Evolutionary conservation across 192 early-diverging fungal genomes (phyloP).

Genomic region (Fimicolochytrium jonesii): DNA sequence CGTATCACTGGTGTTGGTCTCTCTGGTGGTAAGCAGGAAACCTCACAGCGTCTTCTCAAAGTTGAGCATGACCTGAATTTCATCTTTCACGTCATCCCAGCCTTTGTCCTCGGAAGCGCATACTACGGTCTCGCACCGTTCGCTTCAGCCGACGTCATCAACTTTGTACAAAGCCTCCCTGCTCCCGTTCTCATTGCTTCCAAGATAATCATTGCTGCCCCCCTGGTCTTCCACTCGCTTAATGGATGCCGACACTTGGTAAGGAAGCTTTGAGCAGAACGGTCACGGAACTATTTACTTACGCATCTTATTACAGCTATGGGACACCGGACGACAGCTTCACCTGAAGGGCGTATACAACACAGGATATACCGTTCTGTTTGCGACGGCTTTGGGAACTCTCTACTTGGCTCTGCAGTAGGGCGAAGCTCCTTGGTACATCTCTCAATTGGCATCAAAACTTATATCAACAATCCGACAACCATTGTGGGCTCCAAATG

Average conservation of each 20-base stretch:
- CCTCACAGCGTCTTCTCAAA: neutral
- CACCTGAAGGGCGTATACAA: slow-evolving; percentile 75
- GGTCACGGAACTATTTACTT: neutral
- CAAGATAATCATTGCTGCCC: slow-evolving; percentile 68
- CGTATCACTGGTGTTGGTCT: slow-evolving; percentile 69
- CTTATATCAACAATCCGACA: too few relatives aligned
- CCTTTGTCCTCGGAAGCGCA: slow-evolving; percentile 34
- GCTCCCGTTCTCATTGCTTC: slow-evolving; percentile 58
- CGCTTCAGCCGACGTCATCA: slow-evolving; percentile 62
- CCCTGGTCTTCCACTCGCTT: slow-evolving; percentile 78
- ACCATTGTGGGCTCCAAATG: too few relatives aligned
- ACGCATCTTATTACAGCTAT: slow-evolving; percentile 44
- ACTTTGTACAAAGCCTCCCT: slow-evolving; percentile 65
- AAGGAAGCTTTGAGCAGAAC: slow-evolving; percentile 10
- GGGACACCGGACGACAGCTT: slow-evolving; percentile 74
- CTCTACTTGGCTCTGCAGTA: slow-evolving; percentile 17
- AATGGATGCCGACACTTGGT: slow-evolving; percentile 89
- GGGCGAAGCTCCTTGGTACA: neutral
- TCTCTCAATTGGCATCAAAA: neutral
- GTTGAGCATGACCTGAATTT: too few relatives aligned
- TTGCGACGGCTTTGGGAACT: slow-evolving; percentile 47
- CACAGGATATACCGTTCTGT: slow-evolving; percentile 76
- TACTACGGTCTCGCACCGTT: slow-evolving; percentile 68
- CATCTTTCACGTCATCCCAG: slow-evolving; percentile 15
- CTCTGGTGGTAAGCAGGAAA: neutral